Evolutionary conservation across 495 filamentous ascomycete genomes (phyloP), one percentile per base, ranked within the genome.

Genomic region (Daldinia bambusicola): DNA sequence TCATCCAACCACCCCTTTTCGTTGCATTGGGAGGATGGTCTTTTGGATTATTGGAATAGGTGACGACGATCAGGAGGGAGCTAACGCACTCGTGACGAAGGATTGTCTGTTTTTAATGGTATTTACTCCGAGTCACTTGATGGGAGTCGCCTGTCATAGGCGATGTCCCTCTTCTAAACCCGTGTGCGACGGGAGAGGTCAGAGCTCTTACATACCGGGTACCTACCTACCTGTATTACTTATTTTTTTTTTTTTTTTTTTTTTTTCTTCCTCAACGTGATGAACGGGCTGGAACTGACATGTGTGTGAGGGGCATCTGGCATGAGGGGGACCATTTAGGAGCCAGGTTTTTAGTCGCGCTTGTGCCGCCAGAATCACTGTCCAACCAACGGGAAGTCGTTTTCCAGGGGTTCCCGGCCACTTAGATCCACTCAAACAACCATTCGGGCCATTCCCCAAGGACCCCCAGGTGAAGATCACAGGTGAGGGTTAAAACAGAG

Each of bases 1-100:
- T 73, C 70, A 61, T 68, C 70, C 70, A 68, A 41, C 70, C 70
- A 69, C 70, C 70, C 70, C 66, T 66, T 73, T 73, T 64, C 55
- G 41, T 31, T 60, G 64, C 64, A 68, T 72, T 59, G 58, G 45
- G 55, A 43, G 56, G 41, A 55, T 56, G 41, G 43, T 32, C 51
- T 61, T 53, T 52, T 31, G 32, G 36, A 48, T 20, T 48, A 48
- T 22, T 59, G 63, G 43, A 48, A 48, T 48, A 60, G 61, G 57
- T 73, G 36, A 69, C 58, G 70, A 61, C 61, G 70, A 69, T 69
- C 66, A 63, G 66, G 70, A 66, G 57, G 56, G 26, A 68, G 66
- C 66, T 55, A 63, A 62, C 50, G 30, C 13, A 32, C 70, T 69
- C 70, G 70, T 73, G 70, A 72, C 70, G 50, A 43, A 58, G 36